Base-by-base conservation (phyloP, 2,329 filamentous ascomycete genomes). In the Akanthomyces muscarius region DNA sequence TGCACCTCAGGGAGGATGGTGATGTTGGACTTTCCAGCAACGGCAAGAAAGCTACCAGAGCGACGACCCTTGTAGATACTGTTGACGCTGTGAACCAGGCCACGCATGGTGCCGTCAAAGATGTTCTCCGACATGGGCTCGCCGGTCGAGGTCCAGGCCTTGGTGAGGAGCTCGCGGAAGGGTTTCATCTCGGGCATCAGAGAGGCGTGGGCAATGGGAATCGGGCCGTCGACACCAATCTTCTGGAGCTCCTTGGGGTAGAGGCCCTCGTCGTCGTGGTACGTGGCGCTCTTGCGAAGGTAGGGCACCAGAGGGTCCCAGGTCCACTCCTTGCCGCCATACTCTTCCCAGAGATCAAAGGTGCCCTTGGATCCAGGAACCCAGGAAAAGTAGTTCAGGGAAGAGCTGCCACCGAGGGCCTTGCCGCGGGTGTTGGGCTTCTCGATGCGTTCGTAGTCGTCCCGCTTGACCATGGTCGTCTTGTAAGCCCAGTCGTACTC, bases 271-370 rank as follows among this genome's bases (percentile, higher is more conserved):
- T 86, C 82, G 62, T 87, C 83, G 65, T 85, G 80, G 70, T 86
- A 87, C 21, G 78, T 85, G 0, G 77, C 81, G n/a, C 77, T 76
- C 75, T 86, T 86, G 66, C 79, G 76, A 7, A 87, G 74, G 66
- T 86, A 86, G 8, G 77, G 74, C 3, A 79, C 74, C 45, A 77
- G 73, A 10, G 71, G 74, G 2, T 85, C 78, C 81, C 83, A 87
- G 0, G 75, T 86, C 86, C 86, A 89, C 54, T 83, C 78, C 67
- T 90, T 85, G 6, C 90, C 90, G 55, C 89, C 89, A 41, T 83
- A 83, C 73, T 90, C 89, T n/a, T 86, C 86, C 78, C 89, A 84
- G 23, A 88, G 87, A 70, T 93, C 82, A 67, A 84, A 88, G 0
- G 84, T 87, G 3, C 77, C 77, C 61, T 80, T 80, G 62, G 78